phyloP scores from a whole-genome alignment of 371 early-diverging fungal species.

The Mycotypha africana region DNA sequence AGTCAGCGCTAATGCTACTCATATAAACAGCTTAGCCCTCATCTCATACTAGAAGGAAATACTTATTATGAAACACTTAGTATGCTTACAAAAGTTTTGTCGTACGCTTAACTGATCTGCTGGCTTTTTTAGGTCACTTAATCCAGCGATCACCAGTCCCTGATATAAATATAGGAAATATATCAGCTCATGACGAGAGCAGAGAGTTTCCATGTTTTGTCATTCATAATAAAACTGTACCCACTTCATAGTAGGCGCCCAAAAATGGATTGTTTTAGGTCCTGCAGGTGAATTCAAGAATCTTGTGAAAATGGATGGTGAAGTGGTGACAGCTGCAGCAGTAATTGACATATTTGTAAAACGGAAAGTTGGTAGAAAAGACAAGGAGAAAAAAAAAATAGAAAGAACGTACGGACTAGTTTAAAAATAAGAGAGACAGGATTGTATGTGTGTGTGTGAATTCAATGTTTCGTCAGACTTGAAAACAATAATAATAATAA shows the following conservation, averaged over 20 bases:
- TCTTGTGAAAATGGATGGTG: constrained; percentile 51
- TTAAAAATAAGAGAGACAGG: too few species aligned
- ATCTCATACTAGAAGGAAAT: too few species aligned
- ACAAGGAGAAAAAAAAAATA: neutral
- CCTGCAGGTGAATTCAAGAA: constrained; percentile 82
- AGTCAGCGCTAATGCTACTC: constrained; percentile 78
- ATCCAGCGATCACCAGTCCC: constrained; percentile 69
- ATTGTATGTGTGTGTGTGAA: too few species aligned
- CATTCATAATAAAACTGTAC: too few species aligned
- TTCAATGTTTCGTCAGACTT: too few species aligned
- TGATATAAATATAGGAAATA: constrained; percentile 4
- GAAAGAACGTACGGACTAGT: neutral
- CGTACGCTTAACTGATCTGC: constrained; percentile 77
- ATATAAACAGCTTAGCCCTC: too few species aligned
- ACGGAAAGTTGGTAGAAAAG: constrained; percentile 6
- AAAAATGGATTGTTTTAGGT: constrained; percentile 48
- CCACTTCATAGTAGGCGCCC: constrained; percentile 50
- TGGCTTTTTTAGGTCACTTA: constrained; percentile 82
- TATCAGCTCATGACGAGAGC: neutral
- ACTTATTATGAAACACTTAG: neutral
- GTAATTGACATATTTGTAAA: constrained; percentile 21
- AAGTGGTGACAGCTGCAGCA: too few species aligned
- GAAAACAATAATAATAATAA: too few species aligned
- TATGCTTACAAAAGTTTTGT: constrained; percentile 56
- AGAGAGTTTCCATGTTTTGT: too few species aligned